phyloP scores from a whole-genome alignment of 495 filamentous ascomycete genomes.

The Penicillium waksmanii region DNA sequence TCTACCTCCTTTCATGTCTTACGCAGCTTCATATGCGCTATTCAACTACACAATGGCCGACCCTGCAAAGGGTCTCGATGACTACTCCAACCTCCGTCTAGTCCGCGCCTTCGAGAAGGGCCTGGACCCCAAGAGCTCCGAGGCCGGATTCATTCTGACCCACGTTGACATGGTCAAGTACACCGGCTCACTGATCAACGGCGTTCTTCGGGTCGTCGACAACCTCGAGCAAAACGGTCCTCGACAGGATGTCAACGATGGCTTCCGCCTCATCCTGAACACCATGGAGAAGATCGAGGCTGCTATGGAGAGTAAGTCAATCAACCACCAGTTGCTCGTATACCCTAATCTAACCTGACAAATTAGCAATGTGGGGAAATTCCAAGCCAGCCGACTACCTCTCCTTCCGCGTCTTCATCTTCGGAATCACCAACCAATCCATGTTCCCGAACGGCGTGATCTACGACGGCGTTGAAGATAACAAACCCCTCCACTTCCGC shows the following conservation, averaged over 20 bases:
- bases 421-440: slow-evolving; percentile 82
- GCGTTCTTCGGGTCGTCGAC: slow-evolving; percentile 65
- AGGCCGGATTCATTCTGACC: slow-evolving; percentile 86
- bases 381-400: slow-evolving; percentile 78
- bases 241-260: slow-evolving; percentile 63
- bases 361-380: slow-evolving; percentile 78
- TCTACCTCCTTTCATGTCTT: slow-evolving; percentile 86
- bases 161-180: slow-evolving; percentile 85
- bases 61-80: slow-evolving; percentile 60
- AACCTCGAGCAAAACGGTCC: slow-evolving; percentile 52
- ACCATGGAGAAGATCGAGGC: slow-evolving; percentile 72
- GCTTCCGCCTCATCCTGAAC: slow-evolving; percentile 60
- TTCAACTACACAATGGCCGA: slow-evolving; percentile 83
- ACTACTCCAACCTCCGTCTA: slow-evolving; percentile 78
- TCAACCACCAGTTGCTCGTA: background rate
- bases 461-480: slow-evolving; percentile 78
- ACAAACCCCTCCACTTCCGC: slow-evolving; percentile 72
- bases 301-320: slow-evolving; percentile 71
- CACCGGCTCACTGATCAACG: slow-evolving; percentile 70
- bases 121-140: slow-evolving; percentile 81
- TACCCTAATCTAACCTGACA: background rate
- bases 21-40: slow-evolving; percentile 87
- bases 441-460: slow-evolving; percentile 93
- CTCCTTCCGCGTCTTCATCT: slow-evolving; percentile 90
- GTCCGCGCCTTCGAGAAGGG: slow-evolving; percentile 89